Percentiles rank a stretch among this genome's conserved stretches.
Evolutionary conservation across 257 asterid genomes (phyloP).

Genomic region (Nicotiana benthamiana): DNA sequence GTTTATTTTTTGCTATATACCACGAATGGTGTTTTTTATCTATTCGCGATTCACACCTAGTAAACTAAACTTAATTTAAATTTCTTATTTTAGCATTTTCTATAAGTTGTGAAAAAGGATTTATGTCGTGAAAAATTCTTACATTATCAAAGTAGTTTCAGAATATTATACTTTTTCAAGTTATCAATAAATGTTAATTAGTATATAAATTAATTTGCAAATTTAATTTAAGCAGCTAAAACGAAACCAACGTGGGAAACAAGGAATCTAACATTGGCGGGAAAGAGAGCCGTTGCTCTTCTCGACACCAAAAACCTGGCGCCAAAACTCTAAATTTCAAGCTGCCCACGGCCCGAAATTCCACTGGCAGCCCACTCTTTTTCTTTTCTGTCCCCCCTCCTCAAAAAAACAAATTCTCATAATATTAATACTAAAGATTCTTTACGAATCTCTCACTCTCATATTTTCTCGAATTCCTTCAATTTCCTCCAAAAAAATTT

Average conservation of each 20-base stretch:
- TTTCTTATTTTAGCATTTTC: neutral
- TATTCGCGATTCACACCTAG: neutral
- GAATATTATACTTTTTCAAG: too few relatives aligned
- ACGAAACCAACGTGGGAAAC: neutral
- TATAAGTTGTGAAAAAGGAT: neutral
- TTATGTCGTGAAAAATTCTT: neutral
- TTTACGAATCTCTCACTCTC: conserved; percentile 4
- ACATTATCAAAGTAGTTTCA: neutral
- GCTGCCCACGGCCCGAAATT: conserved; percentile 33
- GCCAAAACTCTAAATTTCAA: conserved; percentile 34
- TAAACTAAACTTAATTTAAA: neutral
- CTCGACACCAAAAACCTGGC: conserved; percentile 36
- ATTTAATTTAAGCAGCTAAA: neutral
- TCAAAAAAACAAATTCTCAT: neutral
- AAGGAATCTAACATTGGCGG: neutral
- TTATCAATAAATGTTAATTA: too few relatives aligned
- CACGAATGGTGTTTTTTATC: too few relatives aligned
- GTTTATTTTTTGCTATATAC: neutral
- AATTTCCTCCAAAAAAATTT: conserved; percentile 1
- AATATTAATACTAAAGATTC: neutral
- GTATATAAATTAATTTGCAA: too few relatives aligned
- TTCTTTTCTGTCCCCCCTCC: too few relatives aligned
- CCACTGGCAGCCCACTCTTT: conserved; percentile 37
- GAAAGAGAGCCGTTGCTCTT: conserved; percentile 41
- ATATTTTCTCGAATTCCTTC: conserved; percentile 8